These are phyloP conservation scores for Cladosporium colombiae DNA, from an alignment of 2,329 filamentous ascomycete genomes.

Conservation along the genomic window DNA sequence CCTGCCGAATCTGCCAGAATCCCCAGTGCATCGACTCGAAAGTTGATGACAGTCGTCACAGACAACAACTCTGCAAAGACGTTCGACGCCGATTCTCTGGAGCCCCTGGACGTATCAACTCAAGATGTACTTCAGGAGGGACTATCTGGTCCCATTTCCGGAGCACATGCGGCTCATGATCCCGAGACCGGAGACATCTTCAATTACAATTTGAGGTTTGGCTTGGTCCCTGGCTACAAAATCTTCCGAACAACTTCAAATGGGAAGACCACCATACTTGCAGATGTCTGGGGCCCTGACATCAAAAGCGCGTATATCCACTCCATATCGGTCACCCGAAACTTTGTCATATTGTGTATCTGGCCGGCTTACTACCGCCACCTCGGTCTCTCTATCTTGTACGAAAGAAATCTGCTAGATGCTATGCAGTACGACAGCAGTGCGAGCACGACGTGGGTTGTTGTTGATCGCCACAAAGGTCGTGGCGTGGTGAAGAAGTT, in stretches of 20 bases:
- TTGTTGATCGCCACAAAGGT: conserved; percentile 66
- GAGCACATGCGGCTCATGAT: conserved; percentile 71
- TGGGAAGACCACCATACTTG: conserved; percentile 69
- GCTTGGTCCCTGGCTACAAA: conserved; percentile 61
- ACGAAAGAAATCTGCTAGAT: conserved; percentile 67
- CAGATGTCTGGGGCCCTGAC: conserved; percentile 58
- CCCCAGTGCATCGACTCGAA: conserved; percentile 27
- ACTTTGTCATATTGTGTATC: conserved; percentile 72
- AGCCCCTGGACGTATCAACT: conserved; percentile 65
- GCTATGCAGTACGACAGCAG: conserved; percentile 64
- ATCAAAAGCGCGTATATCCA: conserved; percentile 73
- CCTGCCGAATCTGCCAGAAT: conserved; percentile 50
- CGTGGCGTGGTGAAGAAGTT: conserved; percentile 65
- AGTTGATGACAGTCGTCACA: conserved; percentile 56
- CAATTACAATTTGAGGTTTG: conserved; percentile 78
- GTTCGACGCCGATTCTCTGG: conserved; percentile 69
- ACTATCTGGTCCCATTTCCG: conserved; percentile 66
- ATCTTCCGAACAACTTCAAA: conserved; percentile 65
- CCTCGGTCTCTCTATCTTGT: conserved; percentile 62
- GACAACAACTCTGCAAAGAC: conserved; percentile 63
- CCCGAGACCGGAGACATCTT: conserved; percentile 72
- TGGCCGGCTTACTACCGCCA: conserved; percentile 64
- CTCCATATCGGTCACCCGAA: conserved; percentile 72
- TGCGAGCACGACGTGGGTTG: conserved; percentile 66
- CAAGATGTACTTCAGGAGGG: conserved; percentile 67